These are phyloP conservation scores for Galerina marginata DNA, from an alignment of 768 basidiomycete genomes.

Conservation along the genomic window DNA sequence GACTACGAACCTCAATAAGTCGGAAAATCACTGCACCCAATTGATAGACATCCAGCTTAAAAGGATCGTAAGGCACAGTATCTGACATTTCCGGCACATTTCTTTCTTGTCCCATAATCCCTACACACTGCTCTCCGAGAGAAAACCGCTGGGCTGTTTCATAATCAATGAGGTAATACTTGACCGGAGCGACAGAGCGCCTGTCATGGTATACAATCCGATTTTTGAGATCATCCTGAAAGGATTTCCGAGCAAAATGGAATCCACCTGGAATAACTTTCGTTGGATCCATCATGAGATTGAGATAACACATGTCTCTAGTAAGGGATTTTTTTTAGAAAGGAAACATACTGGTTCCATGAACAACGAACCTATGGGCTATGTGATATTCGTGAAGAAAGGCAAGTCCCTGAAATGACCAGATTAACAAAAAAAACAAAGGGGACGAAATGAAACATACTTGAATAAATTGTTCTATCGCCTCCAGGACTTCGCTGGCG, in stretches of 20 bases:
- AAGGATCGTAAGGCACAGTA: slow-evolving; percentile 30
- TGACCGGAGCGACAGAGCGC: slow-evolving; percentile 25
- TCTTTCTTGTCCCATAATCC: slow-evolving; percentile 23
- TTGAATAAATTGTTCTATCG: slow-evolving; percentile 25
- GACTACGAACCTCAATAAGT: slow-evolving; percentile 1
- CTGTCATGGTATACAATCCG: slow-evolving; percentile 10
- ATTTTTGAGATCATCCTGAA: background rate
- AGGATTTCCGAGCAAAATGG: slow-evolving; percentile 7
- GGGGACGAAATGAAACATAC: slow-evolving; percentile 4
- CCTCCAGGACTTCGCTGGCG: slow-evolving; percentile 27
- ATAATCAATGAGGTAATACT: slow-evolving; percentile 36
- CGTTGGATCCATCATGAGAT: slow-evolving; percentile 24
- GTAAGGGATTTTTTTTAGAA: too few species aligned
- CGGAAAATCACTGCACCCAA: slow-evolving; percentile 22
- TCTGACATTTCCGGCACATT: slow-evolving; percentile 31
- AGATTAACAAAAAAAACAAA: background rate
- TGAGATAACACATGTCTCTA: slow-evolving; percentile 26
- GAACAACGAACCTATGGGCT: slow-evolving; percentile 17
- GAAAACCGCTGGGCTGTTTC: slow-evolving; percentile 18
- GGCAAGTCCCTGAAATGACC: slow-evolving; percentile 20
- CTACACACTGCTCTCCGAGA: slow-evolving; percentile 3
- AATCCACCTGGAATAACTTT: slow-evolving; percentile 22
- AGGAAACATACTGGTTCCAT: too few species aligned
- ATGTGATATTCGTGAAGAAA: slow-evolving; percentile 27
- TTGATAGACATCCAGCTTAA: slow-evolving; percentile 33